Base-by-base conservation (phyloP, 2,329 filamentous ascomycete species). In the Boeremia exigua region DNA sequence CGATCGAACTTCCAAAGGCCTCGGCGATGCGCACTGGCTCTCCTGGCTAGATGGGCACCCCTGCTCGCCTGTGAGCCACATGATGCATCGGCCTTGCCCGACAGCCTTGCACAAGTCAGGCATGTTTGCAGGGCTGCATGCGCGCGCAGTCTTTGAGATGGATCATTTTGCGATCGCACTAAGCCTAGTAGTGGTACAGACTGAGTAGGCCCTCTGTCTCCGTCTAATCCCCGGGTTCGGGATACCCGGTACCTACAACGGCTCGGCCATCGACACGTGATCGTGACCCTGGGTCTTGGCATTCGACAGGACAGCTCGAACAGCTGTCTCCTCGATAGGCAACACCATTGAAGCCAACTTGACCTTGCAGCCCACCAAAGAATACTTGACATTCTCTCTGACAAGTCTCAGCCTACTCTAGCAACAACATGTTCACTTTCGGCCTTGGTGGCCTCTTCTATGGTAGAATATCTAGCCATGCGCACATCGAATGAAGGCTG, bases 371-470 rank as follows among this genome's bases (percentile, higher is more conserved):
- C 42, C 14, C n/a, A 19, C n/a, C 30, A 33, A 37, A 14, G 19
- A n/a, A 8, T 11, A 4, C 4, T 15, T 4, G 7, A 5, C 33
- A 6, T 9, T 28, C 7, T 17, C 6, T 4, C 5, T 27, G 7
- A 9, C 3, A 2, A 25, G 27, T 27, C 7, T 9, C 10, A 8
- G 19, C n/a, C 12, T 15, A 15, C 19, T 19, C 2, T 19, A 15
- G 23, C 8, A 29, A 14, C 55, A 64, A 39, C 44, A 91, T 91
- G 88, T 81, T 92, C 62, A 84, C 93, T 80, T 87, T 88, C 74
- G 84, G 82, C 57, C 81, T 87, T 52, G 85, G 85, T 61, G 90
- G 87, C 69, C 83, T 95, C 56, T 82, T 95, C 75, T 93, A 94
- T 76, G 85, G 88, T 88, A 25, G 5, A 27, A 19, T 37, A 77